phyloP scores from a whole-genome alignment of 176 grass and related monocot species.

The Eragrostis nindensis region DNA sequence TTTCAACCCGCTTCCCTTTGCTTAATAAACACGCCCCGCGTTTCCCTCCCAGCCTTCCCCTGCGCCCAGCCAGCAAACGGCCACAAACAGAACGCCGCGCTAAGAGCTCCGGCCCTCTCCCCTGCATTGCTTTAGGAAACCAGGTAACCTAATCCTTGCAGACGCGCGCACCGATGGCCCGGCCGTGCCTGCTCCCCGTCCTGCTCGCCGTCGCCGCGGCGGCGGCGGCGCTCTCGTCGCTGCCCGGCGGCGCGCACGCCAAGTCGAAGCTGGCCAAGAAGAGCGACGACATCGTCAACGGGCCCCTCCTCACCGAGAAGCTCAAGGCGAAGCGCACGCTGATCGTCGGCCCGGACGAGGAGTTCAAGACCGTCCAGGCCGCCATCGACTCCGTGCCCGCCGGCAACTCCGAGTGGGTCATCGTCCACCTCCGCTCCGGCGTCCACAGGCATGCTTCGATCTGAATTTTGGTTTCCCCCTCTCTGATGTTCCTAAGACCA shows the following conservation, averaged over 20 bases:
- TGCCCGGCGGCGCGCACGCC: conserved; percentile 3
- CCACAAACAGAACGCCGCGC: conserved; percentile 4
- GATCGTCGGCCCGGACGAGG: conserved; percentile 60
- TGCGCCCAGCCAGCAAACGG: conserved; percentile 8
- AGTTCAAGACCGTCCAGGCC: conserved; percentile 69
- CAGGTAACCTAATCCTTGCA: neutral
- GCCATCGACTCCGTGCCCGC: conserved; percentile 72
- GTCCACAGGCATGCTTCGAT: conserved; percentile 46
- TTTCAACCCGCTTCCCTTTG: neutral
- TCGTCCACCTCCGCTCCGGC: conserved; percentile 65
- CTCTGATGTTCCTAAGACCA: neutral
- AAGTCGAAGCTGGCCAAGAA: conserved; percentile 44
- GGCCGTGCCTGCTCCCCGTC: conserved; percentile 10
- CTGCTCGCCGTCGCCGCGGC: neutral
- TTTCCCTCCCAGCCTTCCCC: conserved; percentile 37
- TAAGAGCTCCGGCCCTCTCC: conserved; percentile 26
- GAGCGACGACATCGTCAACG: conserved; percentile 63
- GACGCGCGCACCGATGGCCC: conserved; percentile 32
- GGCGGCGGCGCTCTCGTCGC: conserved; percentile 12
- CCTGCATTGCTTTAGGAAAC: conserved; percentile 7
- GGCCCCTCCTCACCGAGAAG: conserved; percentile 62
- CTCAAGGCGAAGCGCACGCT: conserved; percentile 55
- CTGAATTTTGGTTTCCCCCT: neutral
- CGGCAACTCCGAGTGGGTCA: conserved; percentile 74
- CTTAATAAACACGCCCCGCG: neutral